Conservation (phyloP, 768 basidiomycete species). For the Sarcomyxa edulis region DNA sequence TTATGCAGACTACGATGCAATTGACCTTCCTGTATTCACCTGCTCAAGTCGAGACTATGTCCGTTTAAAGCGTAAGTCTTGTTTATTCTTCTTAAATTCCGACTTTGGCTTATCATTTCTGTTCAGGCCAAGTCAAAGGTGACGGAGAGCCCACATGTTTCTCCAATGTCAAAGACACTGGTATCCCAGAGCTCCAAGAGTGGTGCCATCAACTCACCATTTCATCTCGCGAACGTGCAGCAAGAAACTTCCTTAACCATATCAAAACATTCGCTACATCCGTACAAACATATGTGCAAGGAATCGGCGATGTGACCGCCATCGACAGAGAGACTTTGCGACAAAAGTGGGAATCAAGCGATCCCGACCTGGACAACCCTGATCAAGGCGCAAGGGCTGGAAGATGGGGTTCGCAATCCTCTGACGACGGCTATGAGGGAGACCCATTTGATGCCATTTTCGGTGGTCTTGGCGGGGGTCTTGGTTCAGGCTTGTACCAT, state of each 20-base stretch:
- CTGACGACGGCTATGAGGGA: slow-evolving; percentile 10
- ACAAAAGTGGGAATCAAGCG: slow-evolving; percentile 45
- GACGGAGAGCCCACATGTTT: slow-evolving; percentile 57
- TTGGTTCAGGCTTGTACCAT: slow-evolving; percentile 39
- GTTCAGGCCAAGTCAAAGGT: slow-evolving; percentile 50
- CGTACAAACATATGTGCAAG: slow-evolving; percentile 42
- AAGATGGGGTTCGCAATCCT: too few relatives aligned
- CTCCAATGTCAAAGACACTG: slow-evolving; percentile 45
- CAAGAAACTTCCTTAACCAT: slow-evolving; percentile 38
- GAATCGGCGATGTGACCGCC: slow-evolving; percentile 46
- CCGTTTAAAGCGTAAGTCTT: slow-evolving; percentile 38
- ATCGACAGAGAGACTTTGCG: slow-evolving; percentile 46
- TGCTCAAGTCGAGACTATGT: slow-evolving; percentile 59
- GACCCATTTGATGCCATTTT: slow-evolving; percentile 20
- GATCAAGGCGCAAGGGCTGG: slow-evolving; percentile 18
- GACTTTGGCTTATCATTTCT: not conserved
- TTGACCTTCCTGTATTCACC: slow-evolving; percentile 60
- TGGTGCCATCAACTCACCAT: slow-evolving; percentile 56
- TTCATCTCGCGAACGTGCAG: slow-evolving; percentile 43
- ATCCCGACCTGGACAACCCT: slow-evolving; percentile 3
- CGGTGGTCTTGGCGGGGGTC: slow-evolving; percentile 31
- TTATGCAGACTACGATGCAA: slow-evolving; percentile 47
- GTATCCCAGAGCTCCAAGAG: slow-evolving; percentile 48
- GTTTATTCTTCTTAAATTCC: not conserved
- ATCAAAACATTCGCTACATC: slow-evolving; percentile 44